Base-by-base conservation (phyloP, 2,329 filamentous ascomycete genomes). In the Sclerotinia sclerotiorum region DNA sequence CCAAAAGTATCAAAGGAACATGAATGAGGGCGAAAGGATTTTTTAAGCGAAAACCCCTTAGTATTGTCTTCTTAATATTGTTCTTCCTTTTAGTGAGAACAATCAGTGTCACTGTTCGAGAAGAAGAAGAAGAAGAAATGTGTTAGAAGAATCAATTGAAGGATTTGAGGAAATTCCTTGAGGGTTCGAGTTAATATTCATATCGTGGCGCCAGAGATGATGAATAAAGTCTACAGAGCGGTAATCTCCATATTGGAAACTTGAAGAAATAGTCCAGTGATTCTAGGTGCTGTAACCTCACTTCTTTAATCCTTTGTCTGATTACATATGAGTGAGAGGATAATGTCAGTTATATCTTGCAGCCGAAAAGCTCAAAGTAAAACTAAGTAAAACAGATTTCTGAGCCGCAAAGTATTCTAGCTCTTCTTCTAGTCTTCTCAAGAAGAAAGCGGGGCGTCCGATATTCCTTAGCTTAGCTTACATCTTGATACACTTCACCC, bases 1-100 rank as follows among this genome's bases (percentile, higher is more conserved):
- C 29, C 21, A 62, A 62, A 51, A 13, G 7, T 19, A 39, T 62
- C 29, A 62, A 62, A 62, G 58, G 24, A 39, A 24, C 2, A 11
- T 19, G 27, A 3, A 11, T 19, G 27, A 49, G 19, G 44, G n/a
- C 29, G 4, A 39, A 39, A 62, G n/a, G n/a, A 27, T 27, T 13
- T 27, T 49, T 49, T 62, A 62, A 62, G 58, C 58, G 58, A 62
- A 62, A 21, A 29, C 58, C 58, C 58, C 58, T 62, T 62, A 51
- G 58, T 62, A 62, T 62, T 62, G 58, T 62, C 46, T 27, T n/a
- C 60, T 63, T 63, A 42, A 51, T 13, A 63, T 63, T 63, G 60
- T 63, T 63, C 29, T 8, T 42, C 17, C 29, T 5, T 42, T 10
- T 10, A 21, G 46, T 1, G n/a, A 21, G 46, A 19, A 2, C 1